Evolutionary conservation across 257 asterid genomes (phyloP).

Genomic region (Salvia splendens): DNA sequence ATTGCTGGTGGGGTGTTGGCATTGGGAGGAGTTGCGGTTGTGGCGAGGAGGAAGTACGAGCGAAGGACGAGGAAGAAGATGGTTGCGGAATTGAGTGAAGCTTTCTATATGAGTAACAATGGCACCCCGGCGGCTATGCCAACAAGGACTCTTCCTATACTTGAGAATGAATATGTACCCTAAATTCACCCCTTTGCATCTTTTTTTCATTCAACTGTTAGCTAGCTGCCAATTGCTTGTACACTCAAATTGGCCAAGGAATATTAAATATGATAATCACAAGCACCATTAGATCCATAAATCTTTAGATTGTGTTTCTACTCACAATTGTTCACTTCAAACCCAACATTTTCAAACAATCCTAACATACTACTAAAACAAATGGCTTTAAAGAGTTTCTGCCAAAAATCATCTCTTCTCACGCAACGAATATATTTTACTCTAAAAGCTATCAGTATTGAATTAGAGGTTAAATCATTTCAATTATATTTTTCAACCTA

Average conservation of each 20-base stretch:
- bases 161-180: conserved; percentile 46
- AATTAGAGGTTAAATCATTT: too few relatives aligned
- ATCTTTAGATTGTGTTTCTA: too few relatives aligned
- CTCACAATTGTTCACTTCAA: too few relatives aligned
- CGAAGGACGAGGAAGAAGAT: conserved; percentile 63
- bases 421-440: too few relatives aligned
- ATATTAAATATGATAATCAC: too few relatives aligned
- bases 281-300: too few relatives aligned
- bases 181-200: neutral
- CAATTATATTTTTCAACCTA: too few relatives aligned
- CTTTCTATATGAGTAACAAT: conserved; percentile 36
- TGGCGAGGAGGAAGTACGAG: conserved; percentile 43
- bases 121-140: conserved; percentile 47
- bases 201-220: neutral
- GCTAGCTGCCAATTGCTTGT: neutral
- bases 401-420: too few relatives aligned
- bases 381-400: too few relatives aligned
- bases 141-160: conserved; percentile 43
- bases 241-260: neutral
- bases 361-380: too few relatives aligned
- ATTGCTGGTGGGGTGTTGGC: conserved; percentile 48
- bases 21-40: conserved; percentile 42
- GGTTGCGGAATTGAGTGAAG: conserved; percentile 64
- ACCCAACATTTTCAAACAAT: too few relatives aligned
- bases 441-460: too few relatives aligned